Percentiles rank a stretch among this genome's conserved stretches.
Conservation (phyloP, 139 green algal species). For the Coccomyxa sp. region DNA sequence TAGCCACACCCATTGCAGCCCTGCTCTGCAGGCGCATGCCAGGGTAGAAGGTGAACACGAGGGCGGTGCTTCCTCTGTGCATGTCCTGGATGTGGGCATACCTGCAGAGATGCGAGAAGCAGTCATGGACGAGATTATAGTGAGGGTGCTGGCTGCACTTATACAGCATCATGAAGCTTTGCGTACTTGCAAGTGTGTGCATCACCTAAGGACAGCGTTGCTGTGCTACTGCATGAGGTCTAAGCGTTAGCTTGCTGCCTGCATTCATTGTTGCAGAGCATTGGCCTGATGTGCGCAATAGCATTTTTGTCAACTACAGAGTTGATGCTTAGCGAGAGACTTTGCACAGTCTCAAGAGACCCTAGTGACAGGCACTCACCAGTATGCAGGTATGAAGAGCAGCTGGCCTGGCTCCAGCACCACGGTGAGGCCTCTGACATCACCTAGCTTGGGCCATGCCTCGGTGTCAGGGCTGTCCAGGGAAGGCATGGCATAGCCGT, state of each 20-base stretch:
- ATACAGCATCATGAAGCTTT: no score
- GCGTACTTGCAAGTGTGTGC: no score
- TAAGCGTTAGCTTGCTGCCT: no score
- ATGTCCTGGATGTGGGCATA: conserved; percentile 50
- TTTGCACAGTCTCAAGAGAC: neutral
- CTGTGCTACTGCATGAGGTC: no score
- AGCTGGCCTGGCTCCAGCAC: conserved; percentile 52
- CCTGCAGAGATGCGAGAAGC: conserved; percentile 1
- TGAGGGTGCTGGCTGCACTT: neutral
- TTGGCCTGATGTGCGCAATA: no score
- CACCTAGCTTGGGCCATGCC: conserved; percentile 36
- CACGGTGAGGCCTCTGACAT: conserved; percentile 25
- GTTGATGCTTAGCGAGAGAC: no score
- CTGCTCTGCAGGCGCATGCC: conserved; percentile 10
- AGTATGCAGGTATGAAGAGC: conserved; percentile 60
- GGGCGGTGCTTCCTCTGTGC: conserved; percentile 18
- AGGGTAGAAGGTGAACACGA: conserved; percentile 24
- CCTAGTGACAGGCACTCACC: conserved; percentile 20
- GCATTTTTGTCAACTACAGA: no score
- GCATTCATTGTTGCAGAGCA: no score
- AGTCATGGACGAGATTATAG: neutral
- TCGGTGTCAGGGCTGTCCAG: conserved; percentile 45
- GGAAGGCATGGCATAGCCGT: conserved; percentile 67
- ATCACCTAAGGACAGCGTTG: no score
- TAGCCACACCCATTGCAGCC: conserved; percentile 25